Base-by-base conservation (phyloP, 495 filamentous ascomycete species). In the Recurvomyces mirabilis region DNA sequence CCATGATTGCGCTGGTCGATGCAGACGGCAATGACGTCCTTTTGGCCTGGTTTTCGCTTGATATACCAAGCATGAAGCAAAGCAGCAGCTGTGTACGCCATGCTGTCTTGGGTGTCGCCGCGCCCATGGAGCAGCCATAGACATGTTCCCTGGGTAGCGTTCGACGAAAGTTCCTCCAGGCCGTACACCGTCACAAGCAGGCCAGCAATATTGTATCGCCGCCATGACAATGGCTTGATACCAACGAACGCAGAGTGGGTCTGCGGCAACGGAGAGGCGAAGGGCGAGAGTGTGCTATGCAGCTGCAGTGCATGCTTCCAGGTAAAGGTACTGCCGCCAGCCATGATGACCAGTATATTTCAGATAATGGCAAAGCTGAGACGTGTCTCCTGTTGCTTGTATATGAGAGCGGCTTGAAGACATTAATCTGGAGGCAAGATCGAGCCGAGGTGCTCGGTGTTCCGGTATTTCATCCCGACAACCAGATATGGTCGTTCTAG, bases 1-100 rank as follows among this genome's bases (percentile, higher is more conserved):
- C 89, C 89, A 64, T 96, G 91, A 54, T 98, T 98, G 21, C 89
- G 67, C 59, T 88, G 83, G 55, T 95, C 91, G 56, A 89, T 91
- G 2, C 82, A 72, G 11, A 88, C 75, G 17, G 81, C 83, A 41
- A 96, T 80, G 34, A 95, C 57, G 4, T 82, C 75, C 43, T 55
- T 60, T n/a, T 44, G 24, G 47, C 52, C 52, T 11, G 50, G 31
- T 24, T 42, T 48, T 29, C 56, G 46, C 21, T 51, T 52, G 12
- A 54, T 54, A 54, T 79, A 79, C 77, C 77, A 84, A 49, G 73
- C 67, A 26, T 56, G 48, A 34, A 85, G 71, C n/a, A 64, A 64
- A 1, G 67, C 63, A 3, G 63, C 61, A 9, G 77, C 81, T 29
- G 79, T 48, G 18, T 66, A 66, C 0, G 57, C 60, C 89, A 96